These are phyloP conservation scores for Xylaria telfairii DNA, from an alignment of 495 filamentous ascomycete genomes.

Conservation along the genomic window DNA sequence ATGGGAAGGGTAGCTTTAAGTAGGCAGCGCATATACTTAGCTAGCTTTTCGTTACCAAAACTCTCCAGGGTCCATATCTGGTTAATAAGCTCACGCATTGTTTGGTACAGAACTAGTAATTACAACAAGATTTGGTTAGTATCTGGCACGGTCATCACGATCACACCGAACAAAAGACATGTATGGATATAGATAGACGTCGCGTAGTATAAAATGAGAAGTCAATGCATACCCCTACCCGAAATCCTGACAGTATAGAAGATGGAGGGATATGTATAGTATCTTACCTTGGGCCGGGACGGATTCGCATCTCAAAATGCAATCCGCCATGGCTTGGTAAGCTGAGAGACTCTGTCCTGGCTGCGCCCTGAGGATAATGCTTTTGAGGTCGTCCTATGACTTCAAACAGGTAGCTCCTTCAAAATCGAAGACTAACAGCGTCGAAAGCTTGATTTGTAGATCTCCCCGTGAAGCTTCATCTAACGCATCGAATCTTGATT, in stretches of 20 bases:
- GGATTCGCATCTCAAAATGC: slow-evolving; percentile 58
- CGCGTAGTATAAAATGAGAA: too few species aligned
- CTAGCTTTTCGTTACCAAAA: slow-evolving; percentile 61
- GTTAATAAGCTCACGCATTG: slow-evolving; percentile 67
- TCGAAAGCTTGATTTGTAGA: slow-evolving; percentile 64
- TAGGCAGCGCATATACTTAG: slow-evolving; percentile 75
- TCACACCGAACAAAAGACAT: too few species aligned
- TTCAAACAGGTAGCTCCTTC: slow-evolving; percentile 73
- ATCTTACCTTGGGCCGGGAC: slow-evolving; percentile 56
- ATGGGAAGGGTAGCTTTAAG: slow-evolving; percentile 66
- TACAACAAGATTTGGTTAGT: slow-evolving; percentile 24
- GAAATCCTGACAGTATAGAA: too few species aligned
- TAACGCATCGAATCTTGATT: slow-evolving; percentile 44
- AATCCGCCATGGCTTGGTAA: slow-evolving; percentile 65
- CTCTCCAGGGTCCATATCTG: slow-evolving; percentile 60
- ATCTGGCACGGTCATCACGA: too few species aligned
- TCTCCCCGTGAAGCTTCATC: slow-evolving; percentile 56
- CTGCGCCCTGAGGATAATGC: slow-evolving; percentile 62
- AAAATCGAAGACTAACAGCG: slow-evolving; percentile 73
- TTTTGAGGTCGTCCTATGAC: slow-evolving; percentile 69
- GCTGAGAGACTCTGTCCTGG: slow-evolving; percentile 43
- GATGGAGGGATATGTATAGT: neutral
- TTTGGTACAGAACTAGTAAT: slow-evolving; percentile 55
- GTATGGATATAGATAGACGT: too few species aligned
- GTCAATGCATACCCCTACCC: too few species aligned